phyloP scores from a whole-genome alignment of 2,329 filamentous ascomycete species.

The Didymella glomerata region DNA sequence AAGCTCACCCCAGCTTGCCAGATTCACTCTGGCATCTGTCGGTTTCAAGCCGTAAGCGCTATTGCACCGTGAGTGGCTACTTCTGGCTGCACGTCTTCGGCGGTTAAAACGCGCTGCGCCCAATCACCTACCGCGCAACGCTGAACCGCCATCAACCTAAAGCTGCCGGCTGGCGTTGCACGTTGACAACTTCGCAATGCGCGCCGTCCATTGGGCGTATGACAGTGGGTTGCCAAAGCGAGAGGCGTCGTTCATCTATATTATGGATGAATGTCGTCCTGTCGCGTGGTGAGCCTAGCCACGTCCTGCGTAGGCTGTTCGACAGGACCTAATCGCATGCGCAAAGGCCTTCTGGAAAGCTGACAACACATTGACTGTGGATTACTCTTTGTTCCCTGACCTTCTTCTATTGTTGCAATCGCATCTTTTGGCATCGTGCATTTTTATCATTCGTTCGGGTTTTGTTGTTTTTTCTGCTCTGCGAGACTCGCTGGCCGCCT shows the following conservation, averaged over 20 bases:
- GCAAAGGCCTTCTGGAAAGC: constrained; percentile 21
- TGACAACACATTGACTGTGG: constrained; percentile 21
- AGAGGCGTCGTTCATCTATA: constrained; percentile 32
- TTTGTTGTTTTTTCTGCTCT: constrained; percentile 17
- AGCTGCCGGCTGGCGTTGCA: constrained; percentile 29
- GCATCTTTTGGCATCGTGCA: constrained; percentile 11
- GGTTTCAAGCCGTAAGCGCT: constrained; percentile 44
- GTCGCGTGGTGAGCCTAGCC: constrained; percentile 31
- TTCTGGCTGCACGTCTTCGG: constrained; percentile 32
- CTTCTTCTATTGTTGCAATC: constrained; percentile 13
- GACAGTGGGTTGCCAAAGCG: constrained; percentile 13
- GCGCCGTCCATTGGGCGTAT: constrained; percentile 32
- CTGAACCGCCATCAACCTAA: constrained; percentile 17
- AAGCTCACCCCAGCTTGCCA: constrained; percentile 25
- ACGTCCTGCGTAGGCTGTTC: constrained; percentile 30
- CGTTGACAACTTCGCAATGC: constrained; percentile 30
- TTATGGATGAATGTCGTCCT: constrained; percentile 30
- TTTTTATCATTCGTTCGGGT: constrained; percentile 22
- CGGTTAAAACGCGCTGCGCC: constrained; percentile 32
- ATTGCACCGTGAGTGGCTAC: constrained; percentile 41
- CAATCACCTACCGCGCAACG: constrained; percentile 24
- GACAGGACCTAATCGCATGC: constrained; percentile 4
- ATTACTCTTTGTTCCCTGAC: constrained; percentile 4
- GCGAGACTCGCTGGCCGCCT: constrained; percentile 5
- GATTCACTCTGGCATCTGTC: constrained; percentile 22